Evolutionary conservation across 1,284 basidiomycete species (phyloP), one percentile per base, ranked within the genome.

Genomic region (Thelephora terrestris): DNA sequence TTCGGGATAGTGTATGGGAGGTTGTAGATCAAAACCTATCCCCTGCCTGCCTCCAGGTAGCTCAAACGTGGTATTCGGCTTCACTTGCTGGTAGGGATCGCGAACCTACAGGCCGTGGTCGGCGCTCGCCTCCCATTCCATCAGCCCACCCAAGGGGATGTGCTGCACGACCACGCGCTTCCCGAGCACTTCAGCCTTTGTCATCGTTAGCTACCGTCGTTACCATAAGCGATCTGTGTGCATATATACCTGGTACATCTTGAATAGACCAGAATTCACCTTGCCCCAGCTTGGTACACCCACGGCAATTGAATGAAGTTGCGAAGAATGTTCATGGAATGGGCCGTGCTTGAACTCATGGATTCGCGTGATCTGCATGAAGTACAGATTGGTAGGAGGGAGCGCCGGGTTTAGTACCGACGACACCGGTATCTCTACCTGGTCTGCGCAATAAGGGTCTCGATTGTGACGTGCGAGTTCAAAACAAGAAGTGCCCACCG

Each of bases 81-180:
- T 32, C 29, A 7, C 9, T 12, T 32, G 29, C 12, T 7, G 29
- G 9, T 32, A 12, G 9, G 29, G 29, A 10, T 14, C 5, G 12
- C 14, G 29, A 32, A 32, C 29, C 7, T 32, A 32, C 4, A 12
- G 14, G 14, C 9, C 14, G 3, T 12, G 29, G 12, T 32, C 39
- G 10, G n/a, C 6, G 16, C 14, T 25, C 25, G 39, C 5, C 20
- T 76, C 70, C 85, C 85, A 89, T 57, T 78, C 75, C 47, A 90
- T 64, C 14, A 88, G 59, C 4, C 88, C 89, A 20, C 93, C 94
- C 23, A 98, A 76, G 27, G 85, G 85, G 40, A 98, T 75, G 60
- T 97, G 94, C 65, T 99, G 95, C 12, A 98, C 92, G 3, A 98
- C 95, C 12, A 96, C 94, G n/a, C 86, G 77, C 66, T 98, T 98